Evolutionary conservation across 345 rosid species (phyloP).

Genomic region (Leavenworthia alabamica): DNA sequence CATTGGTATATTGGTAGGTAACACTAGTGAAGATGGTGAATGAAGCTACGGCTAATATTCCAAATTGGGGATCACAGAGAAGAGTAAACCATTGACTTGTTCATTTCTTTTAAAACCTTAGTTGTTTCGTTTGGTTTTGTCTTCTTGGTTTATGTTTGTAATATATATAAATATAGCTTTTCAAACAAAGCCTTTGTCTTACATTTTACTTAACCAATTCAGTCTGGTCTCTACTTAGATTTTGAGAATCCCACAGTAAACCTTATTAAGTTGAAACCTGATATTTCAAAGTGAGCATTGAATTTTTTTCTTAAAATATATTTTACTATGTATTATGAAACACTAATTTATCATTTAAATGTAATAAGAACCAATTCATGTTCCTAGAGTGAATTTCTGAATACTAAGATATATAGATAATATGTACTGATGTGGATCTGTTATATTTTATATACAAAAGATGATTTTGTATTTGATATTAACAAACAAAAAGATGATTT

Average conservation of each 20-base stretch:
- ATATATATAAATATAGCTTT: constrained; percentile 7
- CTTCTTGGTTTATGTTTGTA: constrained; percentile 2
- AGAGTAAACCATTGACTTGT: background rate
- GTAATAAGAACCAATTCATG: too few relatives aligned
- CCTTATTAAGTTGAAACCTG: too few relatives aligned
- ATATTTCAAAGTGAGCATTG: too few relatives aligned
- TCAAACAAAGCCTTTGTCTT: background rate
- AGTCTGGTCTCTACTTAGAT: background rate
- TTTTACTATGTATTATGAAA: too few relatives aligned
- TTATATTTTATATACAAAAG: too few relatives aligned
- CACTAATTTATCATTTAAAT: too few relatives aligned
- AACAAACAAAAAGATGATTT: too few relatives aligned
- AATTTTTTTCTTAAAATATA: too few relatives aligned
- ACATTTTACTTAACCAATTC: background rate
- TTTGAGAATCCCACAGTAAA: background rate
- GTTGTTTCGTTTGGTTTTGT: background rate
- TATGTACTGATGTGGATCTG: too few relatives aligned
- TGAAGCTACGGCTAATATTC: constrained; percentile 85
- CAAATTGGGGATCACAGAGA: constrained; percentile 58
- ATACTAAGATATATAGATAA: too few relatives aligned
- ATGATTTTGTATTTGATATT: too few relatives aligned
- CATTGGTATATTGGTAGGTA: constrained; percentile 44
- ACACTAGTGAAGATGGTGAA: constrained; percentile 90
- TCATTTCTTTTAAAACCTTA: background rate
- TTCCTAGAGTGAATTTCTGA: too few relatives aligned